These are phyloP conservation scores for Skeletonema potamos DNA, from an alignment of 108 stramenopile species.

Conservation along the genomic window DNA sequence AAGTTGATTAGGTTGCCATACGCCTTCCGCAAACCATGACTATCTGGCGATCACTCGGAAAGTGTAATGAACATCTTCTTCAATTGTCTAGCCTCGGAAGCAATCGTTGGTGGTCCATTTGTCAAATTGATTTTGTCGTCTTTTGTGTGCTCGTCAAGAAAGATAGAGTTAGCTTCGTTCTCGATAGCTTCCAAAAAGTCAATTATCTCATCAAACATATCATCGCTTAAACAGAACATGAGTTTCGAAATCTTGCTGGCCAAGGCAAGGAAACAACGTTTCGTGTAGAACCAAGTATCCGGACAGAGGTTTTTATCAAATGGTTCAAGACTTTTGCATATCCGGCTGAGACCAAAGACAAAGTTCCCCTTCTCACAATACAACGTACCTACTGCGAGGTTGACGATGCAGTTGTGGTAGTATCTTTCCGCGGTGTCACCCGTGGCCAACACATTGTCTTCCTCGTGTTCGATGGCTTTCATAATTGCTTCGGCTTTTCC, in stretches of 20 bases:
- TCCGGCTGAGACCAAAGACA: conserved; percentile 81
- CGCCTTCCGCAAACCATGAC: neutral
- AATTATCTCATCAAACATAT: conserved; percentile 68
- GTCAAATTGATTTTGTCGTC: neutral
- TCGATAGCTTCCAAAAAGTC: conserved; percentile 56
- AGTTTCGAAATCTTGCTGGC: conserved; percentile 78
- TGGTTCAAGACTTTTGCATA: conserved; percentile 83
- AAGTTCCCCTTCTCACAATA: conserved; percentile 88
- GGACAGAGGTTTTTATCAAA: conserved; percentile 82
- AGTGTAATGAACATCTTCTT: conserved; percentile 30
- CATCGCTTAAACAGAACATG: conserved; percentile 69
- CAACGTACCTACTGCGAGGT: conserved; percentile 88
- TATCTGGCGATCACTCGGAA: neutral
- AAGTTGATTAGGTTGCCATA: conserved; percentile 4
- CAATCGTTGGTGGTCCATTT: conserved; percentile 6
- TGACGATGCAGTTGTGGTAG: conserved; percentile 86
- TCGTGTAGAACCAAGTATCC: conserved; percentile 89
- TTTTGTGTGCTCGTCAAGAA: no score
- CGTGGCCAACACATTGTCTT: conserved; percentile 56
- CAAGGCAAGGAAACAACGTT: conserved; percentile 81
- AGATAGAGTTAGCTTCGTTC: conserved; percentile 20
- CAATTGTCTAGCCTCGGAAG: conserved; percentile 29
- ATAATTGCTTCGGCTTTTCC: conserved; percentile 88
- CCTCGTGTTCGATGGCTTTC: conserved; percentile 71
- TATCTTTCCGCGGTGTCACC: conserved; percentile 1